Evolutionary conservation across 352 stramenopile species (phyloP), one percentile per base, ranked within the genome.

Genomic region (Aphanomyces invadans): DNA sequence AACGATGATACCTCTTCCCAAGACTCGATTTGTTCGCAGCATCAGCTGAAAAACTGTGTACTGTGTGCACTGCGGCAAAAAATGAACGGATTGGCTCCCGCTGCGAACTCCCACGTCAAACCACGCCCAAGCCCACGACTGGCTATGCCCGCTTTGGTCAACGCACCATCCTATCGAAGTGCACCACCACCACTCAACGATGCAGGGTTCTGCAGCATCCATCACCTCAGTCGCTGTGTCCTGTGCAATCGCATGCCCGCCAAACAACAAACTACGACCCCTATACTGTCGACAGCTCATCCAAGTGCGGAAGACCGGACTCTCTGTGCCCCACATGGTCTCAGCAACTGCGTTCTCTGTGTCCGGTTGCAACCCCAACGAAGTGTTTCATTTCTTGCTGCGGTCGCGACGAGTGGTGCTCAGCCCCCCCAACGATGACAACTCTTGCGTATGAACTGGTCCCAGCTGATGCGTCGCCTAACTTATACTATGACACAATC

Each of bases 261-360:
- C 45, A 21, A 55, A 2, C 10, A 28, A 11, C 61, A 29, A 36
- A 15, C 49, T 2, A 4, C 33, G 11, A n/a, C 42, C 5, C 10
- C 63, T 46, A 51, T 21, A 32, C 26, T 25, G 12, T 10, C 38
- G n/a, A 33, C 28, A n/a, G 21, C 21, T 26, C n/a, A 42, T 42
- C 15, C 36, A 15, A 42, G 7, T 15, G 36, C 36, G 7, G 36
- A 42, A 15, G 36, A 15, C 36, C 7, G 36, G 7, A 57, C 7
- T 19, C 36, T 48, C 51, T 91, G 83, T 48, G 62, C 77, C 7
- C 59, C 74, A 0, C 83, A 91, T 51, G 68, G 72, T 23, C 76
- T 91, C 7, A 69, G 73, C n/a, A 91, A 89, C 57, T 91, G 83
- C 33, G 81, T 89, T 44, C 67, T 90, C 12, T 91, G 83, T 44